Percentiles rank a stretch among this genome's conserved stretches.
Evolutionary conservation across 1,139 yeast genomes (phyloP).

Genomic region (Yarrowia galli): DNA sequence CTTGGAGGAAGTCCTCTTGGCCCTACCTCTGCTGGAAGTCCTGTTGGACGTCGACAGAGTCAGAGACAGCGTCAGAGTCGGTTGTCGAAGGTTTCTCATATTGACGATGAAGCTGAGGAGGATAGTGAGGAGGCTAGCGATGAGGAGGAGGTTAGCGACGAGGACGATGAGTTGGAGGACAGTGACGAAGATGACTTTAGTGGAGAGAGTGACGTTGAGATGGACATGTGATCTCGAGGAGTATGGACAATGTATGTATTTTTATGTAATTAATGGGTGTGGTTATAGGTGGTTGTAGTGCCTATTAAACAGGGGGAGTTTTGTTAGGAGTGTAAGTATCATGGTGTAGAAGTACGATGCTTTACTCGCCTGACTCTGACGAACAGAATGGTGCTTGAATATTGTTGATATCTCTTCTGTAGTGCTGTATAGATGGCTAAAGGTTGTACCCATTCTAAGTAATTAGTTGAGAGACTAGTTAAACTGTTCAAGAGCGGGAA

Average conservation of each 20-base stretch:
- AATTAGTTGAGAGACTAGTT: too few species aligned
- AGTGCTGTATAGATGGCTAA: too few species aligned
- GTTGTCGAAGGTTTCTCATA: neutral
- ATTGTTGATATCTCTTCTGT: too few species aligned
- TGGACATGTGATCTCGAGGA: neutral
- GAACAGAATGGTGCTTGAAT: too few species aligned
- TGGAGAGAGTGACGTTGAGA: slow-evolving; percentile 40
- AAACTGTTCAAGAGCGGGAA: too few species aligned
- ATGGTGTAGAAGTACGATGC: too few species aligned
- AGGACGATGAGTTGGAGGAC: slow-evolving; percentile 40
- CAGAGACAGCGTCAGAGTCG: neutral
- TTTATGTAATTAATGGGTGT: neutral
- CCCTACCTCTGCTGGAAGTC: neutral
- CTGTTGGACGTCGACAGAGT: neutral
- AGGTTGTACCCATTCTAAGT: too few species aligned
- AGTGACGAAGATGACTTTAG: slow-evolving; percentile 41
- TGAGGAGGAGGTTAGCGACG: neutral
- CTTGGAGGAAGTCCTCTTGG: neutral
- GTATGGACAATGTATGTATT: neutral
- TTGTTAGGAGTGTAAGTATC: too few species aligned
- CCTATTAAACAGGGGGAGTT: too few species aligned
- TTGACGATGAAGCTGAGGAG: neutral
- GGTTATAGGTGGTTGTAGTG: too few species aligned
- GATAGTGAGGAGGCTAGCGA: neutral
- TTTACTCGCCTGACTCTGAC: too few species aligned